Percentiles rank a stretch among this genome's conserved stretches.
These are phyloP conservation scores for Corylus avellana DNA, from an alignment of 306 rosid genomes.

Conservation along the genomic window DNA sequence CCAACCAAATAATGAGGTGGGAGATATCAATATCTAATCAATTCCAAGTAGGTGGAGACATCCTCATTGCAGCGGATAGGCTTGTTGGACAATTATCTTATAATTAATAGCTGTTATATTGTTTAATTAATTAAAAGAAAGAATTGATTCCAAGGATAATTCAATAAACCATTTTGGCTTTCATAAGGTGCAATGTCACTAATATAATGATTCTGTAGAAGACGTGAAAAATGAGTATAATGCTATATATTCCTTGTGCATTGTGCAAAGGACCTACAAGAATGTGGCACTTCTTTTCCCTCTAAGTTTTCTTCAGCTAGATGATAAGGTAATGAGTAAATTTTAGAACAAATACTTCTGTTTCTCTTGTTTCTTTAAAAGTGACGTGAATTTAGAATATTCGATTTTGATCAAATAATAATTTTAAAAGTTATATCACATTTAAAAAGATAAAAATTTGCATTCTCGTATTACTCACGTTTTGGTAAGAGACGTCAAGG, in stretches of 20 bases:
- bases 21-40: background rate
- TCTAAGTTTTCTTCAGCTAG: background rate
- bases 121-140: background rate
- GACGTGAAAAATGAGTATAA: conserved; percentile 12
- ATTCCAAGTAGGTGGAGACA: background rate
- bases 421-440: too few relatives aligned
- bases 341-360: too few relatives aligned
- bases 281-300: background rate
- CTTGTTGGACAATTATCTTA: background rate
- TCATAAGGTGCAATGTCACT: conserved; percentile 25
- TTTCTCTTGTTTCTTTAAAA: too few relatives aligned
- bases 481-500: background rate
- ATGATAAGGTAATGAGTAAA: background rate
- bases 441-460: too few relatives aligned
- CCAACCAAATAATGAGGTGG: conserved; percentile 8
- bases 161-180: background rate
- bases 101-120: background rate
- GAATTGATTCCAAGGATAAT: background rate
- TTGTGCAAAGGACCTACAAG: background rate
- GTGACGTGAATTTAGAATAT: too few relatives aligned
- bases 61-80: conserved; percentile 3
- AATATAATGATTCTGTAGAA: background rate
- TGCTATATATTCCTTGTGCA: background rate
- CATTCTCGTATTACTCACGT: background rate
- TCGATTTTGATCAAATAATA: too few relatives aligned